Evolutionary conservation across 371 early-diverging fungal genomes (phyloP), one percentile per base, ranked within the genome.

Genomic region (Apophysomyces ossiformis): DNA sequence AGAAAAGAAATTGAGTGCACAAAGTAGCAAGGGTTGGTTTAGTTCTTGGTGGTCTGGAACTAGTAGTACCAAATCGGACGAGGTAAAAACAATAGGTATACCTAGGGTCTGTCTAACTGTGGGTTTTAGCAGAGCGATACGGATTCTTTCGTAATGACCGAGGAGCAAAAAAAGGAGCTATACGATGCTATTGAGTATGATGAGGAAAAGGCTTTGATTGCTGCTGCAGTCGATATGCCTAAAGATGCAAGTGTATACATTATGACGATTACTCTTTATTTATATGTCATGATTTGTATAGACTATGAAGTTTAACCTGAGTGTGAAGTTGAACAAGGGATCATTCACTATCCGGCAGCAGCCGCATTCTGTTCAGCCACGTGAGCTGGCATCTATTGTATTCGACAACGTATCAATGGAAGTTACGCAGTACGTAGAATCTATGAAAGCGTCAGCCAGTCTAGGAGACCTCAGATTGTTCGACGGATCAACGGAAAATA

Each of bases 111-210:
- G 21, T 50, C 21, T 50, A 21, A 50, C 0, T 16, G 4, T 11
- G 6, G 0, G 26, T 63, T 37, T 43, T 36, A 44, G 12, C 13
- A 39, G 67, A 16, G 18, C 18, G 84, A 79, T 11, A 79, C 79
- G 0, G 70, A 80, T 12, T 50, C 54, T 21, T 63, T 86, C 1
- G 78, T 84, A 0, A 79, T 89, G 26, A 87, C 89, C 1, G 94
- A 94, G 36, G 90, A 88, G 44, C 93, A 96, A 65, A 87, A 91
- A 32, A 82, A 93, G 66, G 91, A 95, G 69, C 85, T 99, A 18
- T 96, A 95, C 79, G 92, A 97, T 43, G 93, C 96, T 2, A 96
- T 99, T 69, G 99, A 98, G 66, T 97, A 92, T 74, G 92, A 99
- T 68, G 95, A 95, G 60, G 87, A 90, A 26, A 81, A 88, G 16